Base-by-base conservation (phyloP, 1,284 basidiomycete genomes). In the Cutaneotrichosporon sp. region DNA sequence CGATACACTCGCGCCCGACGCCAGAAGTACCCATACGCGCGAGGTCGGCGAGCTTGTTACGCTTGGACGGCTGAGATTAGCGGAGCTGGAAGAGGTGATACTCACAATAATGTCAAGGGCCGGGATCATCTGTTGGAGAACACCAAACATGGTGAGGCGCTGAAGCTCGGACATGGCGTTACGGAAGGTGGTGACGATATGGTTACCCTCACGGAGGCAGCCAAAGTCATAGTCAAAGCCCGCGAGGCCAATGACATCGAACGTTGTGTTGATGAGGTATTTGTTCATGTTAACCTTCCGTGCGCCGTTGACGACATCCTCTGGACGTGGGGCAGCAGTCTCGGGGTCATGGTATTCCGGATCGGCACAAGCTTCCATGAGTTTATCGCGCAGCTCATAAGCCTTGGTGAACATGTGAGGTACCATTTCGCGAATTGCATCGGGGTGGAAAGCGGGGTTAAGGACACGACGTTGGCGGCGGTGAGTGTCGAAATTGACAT, bases 191-290 rank as follows among this genome's bases (percentile, higher is more conserved):
- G 84, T 83, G 65, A 89, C 86, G 34, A 58, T 66, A 38, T 73
- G 73, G 63, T 78, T 77, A 31, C 70, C 61, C 32, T 18, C 52
- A 60, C 69, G 38, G 67, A 66, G 22, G 65, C 59, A 65, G 8
- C 74, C 62, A 40, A 88, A 87, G 14, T 78, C 67, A 76, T 88
- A 88, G 34, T 84, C 86, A 68, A 88, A 88, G 11, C 86, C 86
- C 34, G 88, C 86, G 51, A 86, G 81, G 9, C 87, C 87, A 60
- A 90, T 88, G 58, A 87, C 83, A 68, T 89, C 89, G 16, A 89
- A 81, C 2, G 87, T 87, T 7, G 89, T 81, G 85, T 86, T 52
- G 49, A 61, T 62, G 30, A 68, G 59, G 32, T 55, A 63, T 51
- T 58, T 56, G 50, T 51, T 56, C 51, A 65, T 56, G 56, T 68